These are phyloP conservation scores for Fusarium albosuccineum DNA, from an alignment of 2,329 filamentous ascomycete genomes.

Conservation along the genomic window DNA sequence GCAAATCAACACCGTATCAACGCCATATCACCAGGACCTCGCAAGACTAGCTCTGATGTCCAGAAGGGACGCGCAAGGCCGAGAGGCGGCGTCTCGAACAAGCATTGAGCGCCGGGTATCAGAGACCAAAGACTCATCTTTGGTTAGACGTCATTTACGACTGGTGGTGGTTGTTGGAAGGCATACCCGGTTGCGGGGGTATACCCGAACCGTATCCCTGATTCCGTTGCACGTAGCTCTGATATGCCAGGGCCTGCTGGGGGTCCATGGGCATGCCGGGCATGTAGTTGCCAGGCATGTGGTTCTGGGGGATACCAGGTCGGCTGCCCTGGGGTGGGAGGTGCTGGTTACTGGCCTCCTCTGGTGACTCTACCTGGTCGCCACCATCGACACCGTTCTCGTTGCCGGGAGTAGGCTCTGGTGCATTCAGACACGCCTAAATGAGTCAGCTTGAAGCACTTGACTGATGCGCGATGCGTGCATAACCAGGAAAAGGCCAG, in stretches of 20 bases:
- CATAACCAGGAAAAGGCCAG: not conserved
- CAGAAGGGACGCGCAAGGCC: slow-evolving; percentile 44
- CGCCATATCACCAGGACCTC: slow-evolving; percentile 56
- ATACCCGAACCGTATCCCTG: slow-evolving; percentile 81
- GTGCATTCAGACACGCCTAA: slow-evolving; percentile 97
- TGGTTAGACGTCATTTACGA: slow-evolving; percentile 64
- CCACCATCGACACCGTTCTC: slow-evolving; percentile 84
- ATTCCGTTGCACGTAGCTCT: slow-evolving; percentile 81
- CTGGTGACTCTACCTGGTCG: slow-evolving; percentile 88
- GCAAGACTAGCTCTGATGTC: slow-evolving; percentile 54
- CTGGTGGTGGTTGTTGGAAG: slow-evolving; percentile 85
- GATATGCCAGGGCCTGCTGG: slow-evolving; percentile 84
- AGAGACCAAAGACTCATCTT: slow-evolving; percentile 53
- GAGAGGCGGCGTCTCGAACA: slow-evolving; percentile 54
- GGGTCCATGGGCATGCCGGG: slow-evolving; percentile 77
- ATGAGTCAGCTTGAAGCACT: slow-evolving; percentile 27
- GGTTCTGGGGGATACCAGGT: slow-evolving; percentile 75
- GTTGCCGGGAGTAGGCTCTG: slow-evolving; percentile 84
- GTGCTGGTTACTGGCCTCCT: slow-evolving; percentile 84
- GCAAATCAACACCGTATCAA: slow-evolving; percentile 54
- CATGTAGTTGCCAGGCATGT: slow-evolving; percentile 75
- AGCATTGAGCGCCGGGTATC: slow-evolving; percentile 73
- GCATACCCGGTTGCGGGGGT: slow-evolving; percentile 82
- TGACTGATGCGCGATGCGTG: not conserved
- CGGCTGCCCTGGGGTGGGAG: slow-evolving; percentile 72